Base-by-base conservation (phyloP, 2,329 filamentous ascomycete species). In the Aureobasidium lini region DNA sequence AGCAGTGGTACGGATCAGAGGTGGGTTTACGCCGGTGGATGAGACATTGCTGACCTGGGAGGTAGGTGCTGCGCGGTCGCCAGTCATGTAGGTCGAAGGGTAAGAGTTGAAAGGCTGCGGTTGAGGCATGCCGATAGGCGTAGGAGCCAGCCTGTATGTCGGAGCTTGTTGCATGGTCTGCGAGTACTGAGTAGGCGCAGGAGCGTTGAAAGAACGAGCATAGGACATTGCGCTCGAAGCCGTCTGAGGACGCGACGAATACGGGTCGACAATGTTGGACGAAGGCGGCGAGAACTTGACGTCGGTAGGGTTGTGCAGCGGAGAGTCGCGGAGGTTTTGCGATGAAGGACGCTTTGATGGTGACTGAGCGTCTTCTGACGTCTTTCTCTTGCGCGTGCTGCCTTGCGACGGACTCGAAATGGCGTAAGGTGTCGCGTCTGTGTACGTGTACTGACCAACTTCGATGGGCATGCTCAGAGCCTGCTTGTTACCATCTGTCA, bases 1-100 rank as follows among this genome's bases (percentile, higher is more conserved):
- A 2, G 84, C 87, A 2, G 86, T 87, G 5, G 86, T 88, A 60
- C 86, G 80, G 58, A 89, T 84, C 60, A 89, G 72, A 28, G 81
- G 80, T 40, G 85, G 86, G 60, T 81, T 82, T 34, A 77, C 68
- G 9, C 73, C 64, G 16, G 64, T 65, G 11, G 73, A 67, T 5
- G 77, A 70, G 52, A 77, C 69, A 46, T 77, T 69, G 63, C 70
- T 67, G 61, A 69, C 68, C 62, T 71, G 68, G 32, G 73, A 62
- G 49, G 66, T 60, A 47, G 69, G 60, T 44, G 74, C 60, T 49
- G 48, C 77, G 46, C 77, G 76, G 52, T 70, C 71, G 50, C 77
- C 73, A 53, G 73, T 72, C 29, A 71, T 72, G 28, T 79, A 72
- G 4, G 77, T 71, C 28, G 54, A 47, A 29, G 75, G 70, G 64